Conservation (phyloP, 163 green algal genomes). For the Prototheca wickerhamii region DNA sequence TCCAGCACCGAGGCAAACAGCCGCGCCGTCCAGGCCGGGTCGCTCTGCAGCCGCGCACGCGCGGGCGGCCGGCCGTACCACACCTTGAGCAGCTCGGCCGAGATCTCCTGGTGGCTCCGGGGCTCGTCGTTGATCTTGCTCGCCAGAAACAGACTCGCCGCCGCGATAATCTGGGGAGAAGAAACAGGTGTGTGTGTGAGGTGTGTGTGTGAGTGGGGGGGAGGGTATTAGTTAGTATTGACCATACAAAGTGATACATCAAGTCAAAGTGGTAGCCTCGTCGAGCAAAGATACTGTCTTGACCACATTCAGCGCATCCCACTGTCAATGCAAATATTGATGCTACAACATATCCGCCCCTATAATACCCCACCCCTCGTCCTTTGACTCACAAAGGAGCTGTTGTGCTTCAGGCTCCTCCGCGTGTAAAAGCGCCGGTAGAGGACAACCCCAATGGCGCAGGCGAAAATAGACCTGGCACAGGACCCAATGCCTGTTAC, state of each 20-base stretch:
- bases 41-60: background rate
- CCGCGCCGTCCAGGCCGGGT: background rate
- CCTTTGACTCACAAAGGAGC: slow-evolving; percentile 16
- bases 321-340: background rate
- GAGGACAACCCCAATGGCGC: slow-evolving; percentile 21
- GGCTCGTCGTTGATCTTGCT: slow-evolving; percentile 25
- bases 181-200: background rate
- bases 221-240: background rate
- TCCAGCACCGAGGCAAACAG: slow-evolving; percentile 11
- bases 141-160: slow-evolving; percentile 22
- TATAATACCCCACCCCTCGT: background rate
- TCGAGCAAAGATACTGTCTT: background rate
- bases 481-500: too few species aligned
- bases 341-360: background rate
- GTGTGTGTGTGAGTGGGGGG: background rate
- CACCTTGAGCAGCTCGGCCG: slow-evolving; percentile 19
- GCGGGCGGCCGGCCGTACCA: slow-evolving; percentile 13
- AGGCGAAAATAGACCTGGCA: slow-evolving; percentile 16
- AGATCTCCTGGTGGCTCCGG: background rate
- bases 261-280: too few species aligned
- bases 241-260: background rate
- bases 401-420: slow-evolving; percentile 32
- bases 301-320: background rate
- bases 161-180: slow-evolving; percentile 25
- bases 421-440: slow-evolving; percentile 27